These are phyloP conservation scores for Naganishia onofrii DNA, from an alignment of 768 basidiomycete genomes.

Conservation along the genomic window DNA sequence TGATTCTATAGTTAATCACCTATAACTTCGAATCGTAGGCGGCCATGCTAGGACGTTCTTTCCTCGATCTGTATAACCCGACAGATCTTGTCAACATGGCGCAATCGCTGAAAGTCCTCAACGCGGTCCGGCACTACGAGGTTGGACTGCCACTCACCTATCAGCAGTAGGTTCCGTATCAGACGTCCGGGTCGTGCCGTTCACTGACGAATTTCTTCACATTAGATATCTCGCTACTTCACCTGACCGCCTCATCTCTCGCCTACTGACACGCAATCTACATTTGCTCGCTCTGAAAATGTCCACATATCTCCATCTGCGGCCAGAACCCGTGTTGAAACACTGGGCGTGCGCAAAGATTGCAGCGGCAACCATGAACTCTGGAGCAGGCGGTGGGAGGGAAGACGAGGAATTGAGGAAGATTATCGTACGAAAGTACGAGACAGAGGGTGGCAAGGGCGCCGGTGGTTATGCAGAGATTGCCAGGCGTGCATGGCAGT, in stretches of 20 bases:
- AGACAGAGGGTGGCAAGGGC: conserved; percentile 65
- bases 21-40: conserved; percentile 59
- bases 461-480: conserved; percentile 92
- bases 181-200: background rate
- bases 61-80: conserved; percentile 87
- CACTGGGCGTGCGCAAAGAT: conserved; percentile 98
- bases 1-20: background rate
- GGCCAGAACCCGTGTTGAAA: conserved; percentile 79
- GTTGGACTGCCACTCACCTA: conserved; percentile 91
- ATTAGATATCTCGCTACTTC: conserved; percentile 76
- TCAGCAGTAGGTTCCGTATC: conserved; percentile 64
- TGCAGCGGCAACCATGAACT: conserved; percentile 62
- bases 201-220: background rate
- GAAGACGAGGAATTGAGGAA: conserved; percentile 72
- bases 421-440: conserved; percentile 84
- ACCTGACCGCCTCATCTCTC: conserved; percentile 72
- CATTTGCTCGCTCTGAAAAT: conserved; percentile 90
- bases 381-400: conserved; percentile 55
- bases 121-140: conserved; percentile 85
- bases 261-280: conserved; percentile 79
- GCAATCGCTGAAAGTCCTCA: conserved; percentile 85
- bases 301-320: conserved; percentile 75
- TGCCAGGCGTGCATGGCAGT: conserved; percentile 87
- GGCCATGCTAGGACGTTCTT: conserved; percentile 93
- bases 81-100: conserved; percentile 90